Percentiles rank a stretch among this genome's conserved stretches.
Evolutionary conservation across 2,329 filamentous ascomycete species (phyloP).

Genomic region (Alternaria ethzedia): DNA sequence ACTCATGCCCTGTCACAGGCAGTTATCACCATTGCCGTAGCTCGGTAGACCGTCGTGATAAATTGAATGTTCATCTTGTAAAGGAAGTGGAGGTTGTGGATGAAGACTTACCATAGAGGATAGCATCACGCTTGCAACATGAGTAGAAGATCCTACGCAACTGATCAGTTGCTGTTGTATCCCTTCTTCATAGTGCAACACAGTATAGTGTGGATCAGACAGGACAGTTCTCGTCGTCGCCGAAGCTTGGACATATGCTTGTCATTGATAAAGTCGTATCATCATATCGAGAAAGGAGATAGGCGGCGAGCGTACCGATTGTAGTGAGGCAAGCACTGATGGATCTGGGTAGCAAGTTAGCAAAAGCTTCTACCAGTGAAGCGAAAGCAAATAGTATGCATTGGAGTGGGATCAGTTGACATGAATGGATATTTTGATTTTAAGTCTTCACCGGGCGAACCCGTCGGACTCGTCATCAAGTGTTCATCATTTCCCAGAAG

Average conservation of each 20-base stretch:
- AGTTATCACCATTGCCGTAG: slow-evolving; percentile 77
- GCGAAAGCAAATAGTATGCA: neutral
- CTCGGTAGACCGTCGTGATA: slow-evolving; percentile 91
- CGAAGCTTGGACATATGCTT: slow-evolving; percentile 96
- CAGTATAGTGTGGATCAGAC: slow-evolving; percentile 34
- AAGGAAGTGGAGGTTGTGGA: slow-evolving; percentile 7
- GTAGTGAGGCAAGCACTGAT: slow-evolving; percentile 14
- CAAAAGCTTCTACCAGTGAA: slow-evolving; percentile 2
- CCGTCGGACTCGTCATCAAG: slow-evolving; percentile 81
- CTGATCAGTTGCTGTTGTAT: slow-evolving; percentile 11
- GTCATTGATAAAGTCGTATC: slow-evolving; percentile 81
- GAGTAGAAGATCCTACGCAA: slow-evolving; percentile 5
- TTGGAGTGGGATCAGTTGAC: slow-evolving; percentile 49
- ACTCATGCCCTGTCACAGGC: slow-evolving; percentile 74
- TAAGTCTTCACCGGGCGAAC: slow-evolving; percentile 69
- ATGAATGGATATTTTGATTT: slow-evolving; percentile 73
- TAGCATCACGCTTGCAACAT: neutral
- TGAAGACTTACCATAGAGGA: neutral
- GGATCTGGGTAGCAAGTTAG: slow-evolving; percentile 10
- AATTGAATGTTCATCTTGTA: slow-evolving; percentile 51
- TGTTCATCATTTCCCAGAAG: slow-evolving; percentile 54
- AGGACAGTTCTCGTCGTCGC: slow-evolving; percentile 56
- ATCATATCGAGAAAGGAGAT: slow-evolving; percentile 63
- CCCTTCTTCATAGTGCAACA: neutral
- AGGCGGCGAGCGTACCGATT: slow-evolving; percentile 26